Percentiles rank a stretch among this genome's conserved stretches.
Conservation (phyloP, 192 early-diverging fungal genomes). For the Gryganskiella cystojenkinii region DNA sequence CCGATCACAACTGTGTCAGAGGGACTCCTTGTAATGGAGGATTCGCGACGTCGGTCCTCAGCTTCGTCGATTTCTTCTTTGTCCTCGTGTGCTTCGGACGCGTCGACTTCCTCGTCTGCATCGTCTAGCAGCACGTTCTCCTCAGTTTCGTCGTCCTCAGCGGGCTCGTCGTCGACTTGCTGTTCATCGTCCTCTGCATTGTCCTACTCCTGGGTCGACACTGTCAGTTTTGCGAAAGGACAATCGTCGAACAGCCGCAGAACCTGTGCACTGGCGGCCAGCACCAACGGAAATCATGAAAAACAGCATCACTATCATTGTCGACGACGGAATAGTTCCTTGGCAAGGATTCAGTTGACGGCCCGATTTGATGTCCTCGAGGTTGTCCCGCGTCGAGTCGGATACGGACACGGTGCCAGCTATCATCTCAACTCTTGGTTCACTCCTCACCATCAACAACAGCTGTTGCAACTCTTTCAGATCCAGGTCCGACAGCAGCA, state of each 20-base stretch:
- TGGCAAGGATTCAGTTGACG: conserved; percentile 6
- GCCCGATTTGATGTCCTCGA: conserved; percentile 25
- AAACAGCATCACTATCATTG: neutral
- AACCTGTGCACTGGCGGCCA: too few species aligned
- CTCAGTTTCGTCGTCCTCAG: conserved; percentile 14
- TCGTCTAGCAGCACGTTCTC: conserved; percentile 4
- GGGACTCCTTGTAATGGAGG: neutral
- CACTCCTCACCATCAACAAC: conserved; percentile 37
- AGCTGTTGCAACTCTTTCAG: conserved; percentile 36
- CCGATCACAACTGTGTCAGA: neutral
- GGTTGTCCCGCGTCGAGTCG: conserved; percentile 9
- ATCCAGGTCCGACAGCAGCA: conserved; percentile 29
- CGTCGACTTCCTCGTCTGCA: conserved; percentile 1
- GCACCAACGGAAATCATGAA: neutral
- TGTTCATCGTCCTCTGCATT: neutral
- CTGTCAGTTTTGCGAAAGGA: neutral
- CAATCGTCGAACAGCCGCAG: neutral
- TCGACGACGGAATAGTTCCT: neutral
- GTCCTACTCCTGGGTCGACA: conserved; percentile 1
- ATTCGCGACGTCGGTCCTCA: conserved; percentile 18
- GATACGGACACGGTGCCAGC: conserved; percentile 2
- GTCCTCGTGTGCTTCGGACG: conserved; percentile 7
- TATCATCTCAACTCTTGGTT: conserved; percentile 37
- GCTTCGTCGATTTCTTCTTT: conserved; percentile 1
- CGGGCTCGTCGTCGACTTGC: conserved; percentile 6